These are phyloP conservation scores for Mycena olivaceomarginata DNA, from an alignment of 768 basidiomycete genomes.

Conservation along the genomic window DNA sequence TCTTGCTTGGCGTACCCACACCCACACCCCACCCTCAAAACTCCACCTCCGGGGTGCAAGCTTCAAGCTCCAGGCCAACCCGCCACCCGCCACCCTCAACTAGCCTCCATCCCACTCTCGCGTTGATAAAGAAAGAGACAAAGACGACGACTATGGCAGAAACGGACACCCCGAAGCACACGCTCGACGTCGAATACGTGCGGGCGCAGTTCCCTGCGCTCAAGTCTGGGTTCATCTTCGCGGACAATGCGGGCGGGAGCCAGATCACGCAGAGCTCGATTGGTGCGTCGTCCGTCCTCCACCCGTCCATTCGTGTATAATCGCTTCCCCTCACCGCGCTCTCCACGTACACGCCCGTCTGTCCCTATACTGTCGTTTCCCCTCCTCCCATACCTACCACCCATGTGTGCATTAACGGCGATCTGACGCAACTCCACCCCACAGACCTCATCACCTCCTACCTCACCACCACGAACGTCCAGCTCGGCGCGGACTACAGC, in stretches of 20 bases:
- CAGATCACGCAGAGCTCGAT: conserved; percentile 67
- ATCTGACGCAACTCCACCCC: background rate
- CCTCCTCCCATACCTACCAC: background rate
- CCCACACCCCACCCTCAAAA: too few species aligned
- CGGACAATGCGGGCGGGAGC: conserved; percentile 87
- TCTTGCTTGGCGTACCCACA: too few species aligned
- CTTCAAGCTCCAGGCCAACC: too few species aligned
- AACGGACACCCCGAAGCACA: conserved; percentile 32
- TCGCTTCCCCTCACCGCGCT: too few species aligned
- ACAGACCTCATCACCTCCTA: conserved; percentile 76
- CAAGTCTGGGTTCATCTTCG: conserved; percentile 76
- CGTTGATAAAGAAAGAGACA: too few species aligned
- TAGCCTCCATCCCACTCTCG: too few species aligned
- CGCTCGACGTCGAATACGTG: conserved; percentile 68
- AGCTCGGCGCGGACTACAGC: conserved; percentile 83
- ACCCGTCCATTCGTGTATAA: too few species aligned
- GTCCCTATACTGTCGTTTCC: background rate
- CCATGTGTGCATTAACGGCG: too few species aligned
- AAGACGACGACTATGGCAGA: too few species aligned
- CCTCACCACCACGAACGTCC: conserved; percentile 80
- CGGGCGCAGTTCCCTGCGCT: conserved; percentile 81
- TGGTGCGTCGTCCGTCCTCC: background rate
- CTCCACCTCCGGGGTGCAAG: too few species aligned
- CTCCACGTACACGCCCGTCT: too few species aligned
- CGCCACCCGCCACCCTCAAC: too few species aligned